These are phyloP conservation scores for Colletotrichum ledebouriae DNA, from an alignment of 2,329 filamentous ascomycete species.

Conservation along the genomic window DNA sequence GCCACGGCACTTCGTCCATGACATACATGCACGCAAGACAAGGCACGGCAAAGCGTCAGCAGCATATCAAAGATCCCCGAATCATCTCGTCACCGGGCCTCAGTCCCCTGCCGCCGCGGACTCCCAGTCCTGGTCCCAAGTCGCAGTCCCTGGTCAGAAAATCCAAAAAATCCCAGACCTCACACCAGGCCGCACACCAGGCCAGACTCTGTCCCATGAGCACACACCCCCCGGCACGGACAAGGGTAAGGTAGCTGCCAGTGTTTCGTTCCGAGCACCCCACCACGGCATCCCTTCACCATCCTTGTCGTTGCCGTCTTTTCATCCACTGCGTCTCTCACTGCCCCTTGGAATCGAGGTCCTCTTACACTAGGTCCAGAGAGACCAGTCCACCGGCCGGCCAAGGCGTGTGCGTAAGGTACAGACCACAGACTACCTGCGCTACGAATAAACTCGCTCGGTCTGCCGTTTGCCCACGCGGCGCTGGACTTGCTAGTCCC, in stretches of 20 bases:
- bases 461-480: constrained; percentile 42
- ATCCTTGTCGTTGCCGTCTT: constrained; percentile 35
- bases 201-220: constrained; percentile 34
- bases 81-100: constrained; percentile 39
- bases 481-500: constrained; percentile 32
- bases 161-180: constrained; percentile 28
- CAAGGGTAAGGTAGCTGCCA: constrained; percentile 43
- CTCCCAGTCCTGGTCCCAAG: constrained; percentile 32
- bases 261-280: constrained; percentile 42
- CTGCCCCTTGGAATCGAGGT: constrained; percentile 24
- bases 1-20: constrained; percentile 1
- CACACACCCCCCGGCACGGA: constrained; percentile 41
- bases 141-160: constrained; percentile 11
- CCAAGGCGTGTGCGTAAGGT: constrained; percentile 41
- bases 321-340: constrained; percentile 31
- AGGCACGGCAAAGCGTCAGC: constrained; percentile 30
- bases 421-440: constrained; percentile 9
- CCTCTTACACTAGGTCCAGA: constrained; percentile 1
- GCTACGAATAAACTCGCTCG: constrained; percentile 42
- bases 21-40: constrained; percentile 12
- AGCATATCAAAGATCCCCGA: constrained; percentile 34
- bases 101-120: constrained; percentile 37
- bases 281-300: constrained; percentile 35
- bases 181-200: constrained; percentile 7
- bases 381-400: constrained; percentile 21